phyloP scores from a whole-genome alignment of 306 rosid species.

The Crotalaria pallida region DNA sequence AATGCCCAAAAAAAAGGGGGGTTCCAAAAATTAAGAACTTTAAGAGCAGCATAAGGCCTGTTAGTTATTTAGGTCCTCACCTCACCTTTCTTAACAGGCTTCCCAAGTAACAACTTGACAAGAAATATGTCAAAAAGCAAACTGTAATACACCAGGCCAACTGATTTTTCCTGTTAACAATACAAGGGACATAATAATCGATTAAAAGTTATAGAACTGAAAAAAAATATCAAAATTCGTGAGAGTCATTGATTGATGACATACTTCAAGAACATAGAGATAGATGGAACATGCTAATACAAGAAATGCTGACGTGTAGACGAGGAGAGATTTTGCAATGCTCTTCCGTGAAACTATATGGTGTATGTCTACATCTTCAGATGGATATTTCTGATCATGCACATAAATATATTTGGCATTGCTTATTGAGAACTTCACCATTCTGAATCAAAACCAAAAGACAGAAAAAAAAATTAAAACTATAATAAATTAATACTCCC shows the following conservation, averaged over 20 bases:
- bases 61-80: constrained; percentile 24
- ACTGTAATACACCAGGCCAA: constrained; percentile 47
- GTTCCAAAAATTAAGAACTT: background rate
- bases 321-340: constrained; percentile 33
- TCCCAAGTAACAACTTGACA: constrained; percentile 54
- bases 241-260: background rate
- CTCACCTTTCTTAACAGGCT: constrained; percentile 67
- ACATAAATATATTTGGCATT: constrained; percentile 48
- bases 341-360: constrained; percentile 46
- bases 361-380: constrained; percentile 57
- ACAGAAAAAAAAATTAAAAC: background rate
- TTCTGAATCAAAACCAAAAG: constrained; percentile 29
- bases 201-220: background rate
- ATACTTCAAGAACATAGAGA: constrained; percentile 47
- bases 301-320: constrained; percentile 38
- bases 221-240: background rate
- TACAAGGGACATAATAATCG: constrained; percentile 1
- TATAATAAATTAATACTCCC: too few species aligned
- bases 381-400: constrained; percentile 51
- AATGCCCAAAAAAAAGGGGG: constrained; percentile 2
- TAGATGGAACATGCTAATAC: constrained; percentile 43
- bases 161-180: constrained; percentile 54
- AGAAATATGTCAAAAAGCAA: constrained; percentile 47
- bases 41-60: constrained; percentile 17
- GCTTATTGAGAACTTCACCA: constrained; percentile 49